Percentiles rank a stretch among this genome's conserved stretches.
These are phyloP conservation scores for Flaveria sonorensis DNA, from an alignment of 129 eudicot genomes.

Conservation along the genomic window DNA sequence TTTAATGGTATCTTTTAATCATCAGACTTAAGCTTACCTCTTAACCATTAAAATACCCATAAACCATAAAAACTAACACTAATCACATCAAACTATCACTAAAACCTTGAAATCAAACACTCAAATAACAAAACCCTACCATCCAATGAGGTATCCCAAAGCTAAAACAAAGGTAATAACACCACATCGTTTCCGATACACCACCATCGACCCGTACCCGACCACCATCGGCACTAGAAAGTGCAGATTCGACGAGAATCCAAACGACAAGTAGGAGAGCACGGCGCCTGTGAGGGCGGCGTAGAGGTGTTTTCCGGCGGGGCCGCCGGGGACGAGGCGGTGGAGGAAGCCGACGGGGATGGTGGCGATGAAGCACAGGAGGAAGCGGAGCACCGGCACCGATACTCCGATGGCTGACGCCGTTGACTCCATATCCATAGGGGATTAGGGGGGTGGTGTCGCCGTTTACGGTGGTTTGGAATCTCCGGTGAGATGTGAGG, in stretches of 20 bases:
- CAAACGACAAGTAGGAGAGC: constrained; percentile 79
- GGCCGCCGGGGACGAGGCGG: constrained; percentile 72
- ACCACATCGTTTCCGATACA: constrained; percentile 65
- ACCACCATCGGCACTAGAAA: constrained; percentile 64
- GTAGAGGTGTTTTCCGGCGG: constrained; percentile 66
- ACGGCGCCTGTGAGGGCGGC: constrained; percentile 70
- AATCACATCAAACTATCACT: neutral
- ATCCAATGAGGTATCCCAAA: constrained; percentile 88
- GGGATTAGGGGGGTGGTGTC: too few species aligned
- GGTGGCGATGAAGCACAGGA: constrained; percentile 71
- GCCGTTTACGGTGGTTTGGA: neutral
- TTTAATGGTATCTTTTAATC: too few species aligned
- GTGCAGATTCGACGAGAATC: constrained; percentile 78
- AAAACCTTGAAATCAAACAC: constrained; percentile 3
- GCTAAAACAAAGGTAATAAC: constrained; percentile 65
- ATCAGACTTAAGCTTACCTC: too few species aligned
- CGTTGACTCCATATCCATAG: constrained; percentile 64
- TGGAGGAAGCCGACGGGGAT: constrained; percentile 74
- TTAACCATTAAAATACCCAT: too few species aligned
- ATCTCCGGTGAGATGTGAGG: neutral
- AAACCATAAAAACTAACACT: neutral
- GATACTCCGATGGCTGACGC: constrained; percentile 88
- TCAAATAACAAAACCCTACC: constrained; percentile 42
- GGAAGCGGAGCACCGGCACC: constrained; percentile 80
- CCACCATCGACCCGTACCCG: constrained; percentile 70